Percentiles rank a stretch among this genome's conserved stretches.
Conservation (phyloP, 1,284 basidiomycete genomes). For the Hymenochaete sp. region DNA sequence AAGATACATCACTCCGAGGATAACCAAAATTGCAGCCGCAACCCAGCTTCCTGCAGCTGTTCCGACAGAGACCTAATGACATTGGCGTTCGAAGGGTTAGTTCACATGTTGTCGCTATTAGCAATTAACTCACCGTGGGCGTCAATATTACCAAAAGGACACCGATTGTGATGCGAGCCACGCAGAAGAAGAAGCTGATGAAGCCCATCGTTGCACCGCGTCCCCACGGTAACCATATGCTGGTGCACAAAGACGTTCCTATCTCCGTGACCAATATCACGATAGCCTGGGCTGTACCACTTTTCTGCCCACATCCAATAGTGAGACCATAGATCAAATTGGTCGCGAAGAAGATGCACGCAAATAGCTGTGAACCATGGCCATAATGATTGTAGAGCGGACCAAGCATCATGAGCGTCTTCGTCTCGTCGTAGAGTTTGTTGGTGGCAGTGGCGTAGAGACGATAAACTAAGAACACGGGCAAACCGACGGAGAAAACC, state of each 20-base stretch:
- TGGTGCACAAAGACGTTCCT: slow-evolving; percentile 73
- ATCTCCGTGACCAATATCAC: slow-evolving; percentile 84
- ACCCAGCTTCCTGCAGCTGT: slow-evolving; percentile 80
- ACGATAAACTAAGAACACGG: slow-evolving; percentile 65
- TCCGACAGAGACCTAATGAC: slow-evolving; percentile 72
- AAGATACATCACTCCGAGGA: slow-evolving; percentile 79
- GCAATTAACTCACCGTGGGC: slow-evolving; percentile 58
- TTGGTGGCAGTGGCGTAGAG: slow-evolving; percentile 75
- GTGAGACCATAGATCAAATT: slow-evolving; percentile 78
- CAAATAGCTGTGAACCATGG: slow-evolving; percentile 86
- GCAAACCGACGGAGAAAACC: slow-evolving; percentile 72
- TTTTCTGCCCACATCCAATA: slow-evolving; percentile 83
- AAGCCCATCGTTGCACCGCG: slow-evolving; percentile 94
- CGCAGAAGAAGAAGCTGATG: slow-evolving; percentile 85
- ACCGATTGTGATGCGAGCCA: slow-evolving; percentile 81
- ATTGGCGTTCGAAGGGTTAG: slow-evolving; percentile 15
- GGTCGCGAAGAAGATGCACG: slow-evolving; percentile 69
- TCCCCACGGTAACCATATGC: slow-evolving; percentile 93
- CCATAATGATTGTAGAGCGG: slow-evolving; percentile 96
- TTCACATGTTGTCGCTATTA: slow-evolving; percentile 17
- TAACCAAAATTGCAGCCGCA: slow-evolving; percentile 83
- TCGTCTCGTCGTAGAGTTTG: slow-evolving; percentile 91
- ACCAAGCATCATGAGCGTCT: slow-evolving; percentile 83
- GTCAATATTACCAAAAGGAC: slow-evolving; percentile 85
- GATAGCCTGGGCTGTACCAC: slow-evolving; percentile 86